Evolutionary conservation across 805 yeast genomes (phyloP), one percentile per base, ranked within the genome.

Genomic region (Wickerhamiella spandovensis): DNA sequence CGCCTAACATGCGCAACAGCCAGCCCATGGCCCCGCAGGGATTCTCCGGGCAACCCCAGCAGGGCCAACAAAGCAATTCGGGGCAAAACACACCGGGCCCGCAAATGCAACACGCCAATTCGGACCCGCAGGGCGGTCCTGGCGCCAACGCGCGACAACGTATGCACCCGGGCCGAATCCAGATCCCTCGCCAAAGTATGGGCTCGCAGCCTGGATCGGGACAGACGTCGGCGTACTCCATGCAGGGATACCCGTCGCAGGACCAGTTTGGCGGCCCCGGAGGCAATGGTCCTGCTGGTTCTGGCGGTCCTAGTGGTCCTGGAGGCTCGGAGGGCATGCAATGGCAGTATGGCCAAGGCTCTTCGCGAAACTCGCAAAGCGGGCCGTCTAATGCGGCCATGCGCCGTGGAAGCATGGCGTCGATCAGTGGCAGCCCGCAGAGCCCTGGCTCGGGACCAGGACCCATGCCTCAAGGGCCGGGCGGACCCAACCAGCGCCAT

Each of bases 91-190:
- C 32, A 15, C 32, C 32, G 3, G 32, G 32, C 7, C 12, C 32
- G 15, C 15, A 12, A 5, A 4, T 28, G 32, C 32, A 28, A 4
- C 7, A 12, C 4, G 15, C 32, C 12, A 28, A 4, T 4, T 12
- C 12, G 15, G 32, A 28, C 10, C 9, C 30, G 9, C 30, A 32
- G 37, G 37, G 39, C 39, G 6, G 20, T 32, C 39, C 39, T 15
- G 39, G 39, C 32, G 32, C 7, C 12, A 28, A 28, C 15, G 8
- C 45, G 17, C 46, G 46, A 3, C 37, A 44, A 17, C 35, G 46
- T 2, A 44, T 44, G 46, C 46, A 44, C n/a, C 46, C 46, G 23
- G 46, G 46, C 3, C 35, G 46, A 4, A 44, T 44, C 22, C 46
- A 44, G 23, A 24, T 44, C 22, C 46, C 46, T n/a, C 21, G 46